Conservation (phyloP, 352 stramenopile species). For the Thalassiosira livingstoniorum region DNA sequence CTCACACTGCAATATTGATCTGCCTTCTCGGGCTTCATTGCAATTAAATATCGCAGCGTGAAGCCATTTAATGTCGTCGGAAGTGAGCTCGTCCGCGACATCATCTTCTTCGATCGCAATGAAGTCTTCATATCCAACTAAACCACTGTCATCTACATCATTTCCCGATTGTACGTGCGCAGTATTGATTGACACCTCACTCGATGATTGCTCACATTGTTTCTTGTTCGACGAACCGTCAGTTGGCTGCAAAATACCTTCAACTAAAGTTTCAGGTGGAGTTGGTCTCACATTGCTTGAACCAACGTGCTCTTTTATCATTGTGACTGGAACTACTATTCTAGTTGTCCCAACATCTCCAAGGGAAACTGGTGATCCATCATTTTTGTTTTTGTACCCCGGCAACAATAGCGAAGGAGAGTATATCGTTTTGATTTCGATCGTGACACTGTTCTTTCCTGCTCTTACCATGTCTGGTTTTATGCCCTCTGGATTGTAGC, state of each 20-base stretch:
- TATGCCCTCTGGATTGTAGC: constrained; percentile 28
- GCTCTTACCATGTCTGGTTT: neutral
- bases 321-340: constrained; percentile 36
- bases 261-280: neutral
- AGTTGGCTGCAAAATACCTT: neutral
- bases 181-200: neutral
- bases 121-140: neutral
- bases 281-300: constrained; percentile 2
- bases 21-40: neutral
- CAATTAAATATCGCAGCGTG: constrained; percentile 15
- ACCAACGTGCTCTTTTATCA: constrained; percentile 37
- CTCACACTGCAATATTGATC: constrained; percentile 25
- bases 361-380: constrained; percentile 2
- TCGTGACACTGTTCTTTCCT: constrained; percentile 2
- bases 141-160: constrained; percentile 2
- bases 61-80: constrained; percentile 33
- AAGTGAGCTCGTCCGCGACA: constrained; percentile 21
- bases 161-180: neutral
- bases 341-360: constrained; percentile 17
- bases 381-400: constrained; percentile 1
- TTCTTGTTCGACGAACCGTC: neutral
- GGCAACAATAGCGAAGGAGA: constrained; percentile 34
- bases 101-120: constrained; percentile 16
- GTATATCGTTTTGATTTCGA: constrained; percentile 38
- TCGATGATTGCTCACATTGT: neutral